Base-by-base conservation (phyloP, 2,329 filamentous ascomycete species). In the Teratosphaeria zuluensis region DNA sequence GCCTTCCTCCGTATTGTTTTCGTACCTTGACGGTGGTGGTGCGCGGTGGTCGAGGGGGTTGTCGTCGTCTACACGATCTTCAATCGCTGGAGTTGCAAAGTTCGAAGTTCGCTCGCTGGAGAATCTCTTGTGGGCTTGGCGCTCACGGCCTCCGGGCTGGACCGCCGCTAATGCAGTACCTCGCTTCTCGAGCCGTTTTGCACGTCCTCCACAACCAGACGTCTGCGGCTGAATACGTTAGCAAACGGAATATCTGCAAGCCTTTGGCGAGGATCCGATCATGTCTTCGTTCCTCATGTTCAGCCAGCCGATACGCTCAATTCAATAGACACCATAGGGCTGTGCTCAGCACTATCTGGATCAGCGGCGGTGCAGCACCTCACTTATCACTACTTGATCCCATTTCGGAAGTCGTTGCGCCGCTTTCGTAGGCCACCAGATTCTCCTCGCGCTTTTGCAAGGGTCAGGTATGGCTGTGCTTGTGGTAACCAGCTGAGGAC, bases 31-130 rank as follows among this genome's bases (percentile, higher is more conserved):
- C 52, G 28, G 52, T 54, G 28, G 62, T 58, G 57, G 55, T 54
- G 59, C 55, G 42, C 48, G 58, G 35, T 62, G 55, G 55, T 59
- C 55, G 58, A 48, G 19, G 24, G 42, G 5, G 58, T 57, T 30
- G 52, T 55, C 28, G 54, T 59, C 54, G 24, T 54, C n/a, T 32
- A 54, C 42, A 48, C 42, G 12, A 28, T 24, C 31, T 51, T 52
- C 42, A 56, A 42, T 56, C 59, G 54, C 16, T 8, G 42, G 1
- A 48, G 16, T 9, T 48, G 42, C 53, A 54, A 58, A 59, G 32
- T 32, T 56, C 30, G 31, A 9, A 11, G 33, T 35, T 9, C 33
- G 2, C 14, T 11, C 4, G 21, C 21, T 46, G 24, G 21, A 56
- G 38, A 56, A 51, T 42, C 12, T 28, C 24, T 28, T 42, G 24